Evolutionary conservation across 2,329 filamentous ascomycete genomes (phyloP), one percentile per base, ranked within the genome.

Genomic region (Fusarium musae): DNA sequence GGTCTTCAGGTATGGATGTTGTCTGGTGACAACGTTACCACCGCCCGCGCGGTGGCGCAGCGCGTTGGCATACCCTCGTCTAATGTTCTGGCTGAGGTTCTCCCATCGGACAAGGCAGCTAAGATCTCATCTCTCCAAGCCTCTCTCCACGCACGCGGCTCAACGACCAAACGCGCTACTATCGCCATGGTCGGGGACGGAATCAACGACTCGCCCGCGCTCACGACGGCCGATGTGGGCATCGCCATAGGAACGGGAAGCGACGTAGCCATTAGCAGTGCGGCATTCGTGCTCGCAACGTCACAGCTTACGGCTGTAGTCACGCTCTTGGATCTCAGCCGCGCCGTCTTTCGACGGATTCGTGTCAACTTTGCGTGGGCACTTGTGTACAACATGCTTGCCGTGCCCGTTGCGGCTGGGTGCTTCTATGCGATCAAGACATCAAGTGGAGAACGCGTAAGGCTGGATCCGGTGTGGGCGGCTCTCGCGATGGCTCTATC

Each of bases 401-500:
- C 93, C 13, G 87, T 97, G 66, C 94, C 94, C 2, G 87, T 97
- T 63, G 94, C 94, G 0, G 94, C 94, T 1, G 94, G 94, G 3
- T 92, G 92, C 42, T 84, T 97, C 66, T 97, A 93, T 80, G 83
- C 87, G 5, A 72, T 91, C 52, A 79, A 77, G 59, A 85, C 85
- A 52, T 80, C 81, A 7, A 77, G 79, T 4, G 87, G 86, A 4
- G 79, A 80, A 36, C 92, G 93, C 79, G 82, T 94, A 26, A 84
- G 88, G 68, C 83, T 95, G 52, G 91, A 93, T 80, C 93, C 93
- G 0, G 93, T 93, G 3, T 98, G 95, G 95, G 96, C 95, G 9
- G 92, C 91, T 74, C 83, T 97, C 80, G 95, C 95, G 2, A 98
- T 98, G 96, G 96, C 96, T 32, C 82, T 95, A 81, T 97, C 95